A percentile compares a stretch with the other conserved stretches of the same genome.
Evolutionary conservation across 306 rosid species (phyloP).

Genomic region (Vachellia pachyceras): DNA sequence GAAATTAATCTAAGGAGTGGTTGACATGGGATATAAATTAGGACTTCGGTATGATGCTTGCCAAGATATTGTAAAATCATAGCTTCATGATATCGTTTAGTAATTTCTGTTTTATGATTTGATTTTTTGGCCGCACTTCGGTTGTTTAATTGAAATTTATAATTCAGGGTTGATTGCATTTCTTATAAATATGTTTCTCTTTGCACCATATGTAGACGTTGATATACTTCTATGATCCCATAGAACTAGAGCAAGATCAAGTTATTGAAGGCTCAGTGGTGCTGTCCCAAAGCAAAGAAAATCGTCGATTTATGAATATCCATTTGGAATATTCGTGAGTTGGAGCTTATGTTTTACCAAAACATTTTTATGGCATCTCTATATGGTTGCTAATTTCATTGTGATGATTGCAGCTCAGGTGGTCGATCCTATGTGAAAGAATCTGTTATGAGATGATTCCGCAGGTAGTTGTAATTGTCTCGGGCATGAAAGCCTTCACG

Average conservation of each 20-base stretch:
- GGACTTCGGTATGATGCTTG: neutral
- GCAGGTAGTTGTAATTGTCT: neutral
- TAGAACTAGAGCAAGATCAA: conserved; percentile 97
- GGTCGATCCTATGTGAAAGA: conserved; percentile 91
- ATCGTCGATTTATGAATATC: conserved; percentile 93
- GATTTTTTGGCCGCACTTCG: neutral
- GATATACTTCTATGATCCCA: conserved; percentile 89
- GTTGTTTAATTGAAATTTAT: neutral
- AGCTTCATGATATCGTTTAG: neutral
- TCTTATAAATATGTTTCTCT: conserved; percentile 46
- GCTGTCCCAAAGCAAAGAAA: conserved; percentile 93
- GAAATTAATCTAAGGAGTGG: neutral
- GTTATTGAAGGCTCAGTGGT: conserved; percentile 83
- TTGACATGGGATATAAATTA: neutral
- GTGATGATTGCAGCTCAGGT: conserved; percentile 76
- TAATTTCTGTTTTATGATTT: neutral
- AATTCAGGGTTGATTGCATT: neutral
- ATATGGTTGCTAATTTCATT: conserved; percentile 31
- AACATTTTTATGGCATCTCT: neutral
- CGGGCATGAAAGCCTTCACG: conserved; percentile 13
- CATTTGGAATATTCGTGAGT: conserved; percentile 96
- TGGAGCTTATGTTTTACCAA: conserved; percentile 2
- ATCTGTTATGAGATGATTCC: conserved; percentile 88
- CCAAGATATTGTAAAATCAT: neutral
- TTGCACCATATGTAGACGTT: conserved; percentile 89